Evolutionary conservation across 495 filamentous ascomycete genomes (phyloP), one percentile per base, ranked within the genome.

Genomic region (Platismatia glauca): DNA sequence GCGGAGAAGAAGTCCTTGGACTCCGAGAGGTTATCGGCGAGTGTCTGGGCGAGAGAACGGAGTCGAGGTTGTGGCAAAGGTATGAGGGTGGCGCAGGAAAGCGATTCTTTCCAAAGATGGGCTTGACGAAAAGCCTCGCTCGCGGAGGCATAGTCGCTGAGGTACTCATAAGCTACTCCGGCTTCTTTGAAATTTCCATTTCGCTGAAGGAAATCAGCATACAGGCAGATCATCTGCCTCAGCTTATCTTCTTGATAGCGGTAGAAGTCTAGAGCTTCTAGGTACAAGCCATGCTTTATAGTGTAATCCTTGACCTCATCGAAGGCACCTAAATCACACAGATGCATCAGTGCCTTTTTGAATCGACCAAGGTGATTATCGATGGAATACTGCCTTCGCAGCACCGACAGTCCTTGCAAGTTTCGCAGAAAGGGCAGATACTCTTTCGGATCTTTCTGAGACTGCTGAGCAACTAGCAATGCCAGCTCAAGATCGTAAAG

Each of bases 401-500:
- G 72, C 27, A 81, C 75, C 0, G 86, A 73, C 69, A 94, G 78
- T 58, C 86, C 78, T 70, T 96, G 90, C 12, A 97, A 80, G 27
- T 84, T 86, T 69, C 95, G 90, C 48, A 97, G 81, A 73, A 96
- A 96, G 18, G 94, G 95, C 22, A 98, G 82, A 67, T 98, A 98
- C 76, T 98, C 94, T 65, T 92, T 79, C 20, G 94, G 94, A 66
- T 98, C 94, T 72, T 91, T 89, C 74, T 98, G 94, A 18, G 92
- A 93, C 72, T 96, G 90, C 69, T 98, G 94, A 7, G 95, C 94
- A 46, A 98, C 88, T 56, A 95, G 77, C 16, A 98, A 77, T 11
- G 91, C 87, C 39, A 97, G 83, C 41, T 96, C 93, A 5, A 98
- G 81, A 69, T 96, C 84, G 70, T 98, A 97, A 4, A 97, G 75